Conservation (phyloP, 164 flowering plant species). For the Chimonanthus salicifolius region DNA sequence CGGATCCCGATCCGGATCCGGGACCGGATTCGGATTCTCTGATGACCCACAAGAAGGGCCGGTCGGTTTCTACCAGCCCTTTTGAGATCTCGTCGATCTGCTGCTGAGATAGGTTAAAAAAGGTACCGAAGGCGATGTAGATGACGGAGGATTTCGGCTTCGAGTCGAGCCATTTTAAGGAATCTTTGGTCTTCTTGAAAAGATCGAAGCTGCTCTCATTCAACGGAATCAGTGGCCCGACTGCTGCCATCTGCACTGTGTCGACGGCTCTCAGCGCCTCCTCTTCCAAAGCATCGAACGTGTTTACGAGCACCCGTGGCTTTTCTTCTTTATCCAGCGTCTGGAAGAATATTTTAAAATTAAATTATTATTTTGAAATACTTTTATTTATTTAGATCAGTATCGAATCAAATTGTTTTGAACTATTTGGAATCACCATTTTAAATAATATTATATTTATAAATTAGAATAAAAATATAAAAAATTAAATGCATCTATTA, state of each 20-base stretch:
- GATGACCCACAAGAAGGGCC: constrained; percentile 31
- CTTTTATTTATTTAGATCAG: too few relatives aligned
- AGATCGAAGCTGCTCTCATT: constrained; percentile 18
- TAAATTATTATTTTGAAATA: too few relatives aligned
- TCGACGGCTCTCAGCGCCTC: constrained; percentile 31
- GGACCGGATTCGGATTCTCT: background rate
- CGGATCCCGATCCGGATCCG: background rate
- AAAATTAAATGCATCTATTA: too few relatives aligned
- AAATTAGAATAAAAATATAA: too few relatives aligned
- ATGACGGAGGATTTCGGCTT: constrained; percentile 28
- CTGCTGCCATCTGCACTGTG: constrained; percentile 13
- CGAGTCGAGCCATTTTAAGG: constrained; percentile 26
- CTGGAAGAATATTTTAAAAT: constrained; percentile 11
- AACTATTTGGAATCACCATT: background rate
- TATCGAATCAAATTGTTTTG: background rate
- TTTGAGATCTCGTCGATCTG: constrained; percentile 24
- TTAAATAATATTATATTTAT: too few relatives aligned
- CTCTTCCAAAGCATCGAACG: constrained; percentile 40
- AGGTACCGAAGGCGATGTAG: constrained; percentile 36
- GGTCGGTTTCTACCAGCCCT: constrained; percentile 9
- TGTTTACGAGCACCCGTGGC: constrained; percentile 34
- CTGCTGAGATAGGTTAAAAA: background rate
- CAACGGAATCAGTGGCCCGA: constrained; percentile 56
- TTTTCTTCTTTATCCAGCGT: constrained; percentile 13
- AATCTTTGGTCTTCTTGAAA: constrained; percentile 11